Conservation (phyloP, 768 basidiomycete species). For the Phylloporus arenicola region DNA sequence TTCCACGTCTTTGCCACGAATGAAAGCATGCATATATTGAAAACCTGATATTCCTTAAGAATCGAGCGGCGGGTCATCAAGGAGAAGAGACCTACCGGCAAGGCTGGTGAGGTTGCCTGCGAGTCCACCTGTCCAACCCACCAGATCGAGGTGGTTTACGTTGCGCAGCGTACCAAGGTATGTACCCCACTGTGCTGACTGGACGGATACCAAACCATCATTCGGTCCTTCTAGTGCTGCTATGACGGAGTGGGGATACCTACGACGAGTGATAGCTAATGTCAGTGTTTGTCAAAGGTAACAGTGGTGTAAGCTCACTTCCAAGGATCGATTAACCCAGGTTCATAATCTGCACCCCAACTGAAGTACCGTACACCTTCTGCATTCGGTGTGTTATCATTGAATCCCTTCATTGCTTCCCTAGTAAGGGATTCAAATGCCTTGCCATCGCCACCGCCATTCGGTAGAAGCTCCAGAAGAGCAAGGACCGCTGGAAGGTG, state of each 20-base stretch:
- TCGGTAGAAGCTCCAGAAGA: constrained; percentile 79
- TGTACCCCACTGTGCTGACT: constrained; percentile 89
- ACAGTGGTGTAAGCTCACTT: constrained; percentile 35
- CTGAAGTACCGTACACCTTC: constrained; percentile 83
- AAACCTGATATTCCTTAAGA: constrained; percentile 10
- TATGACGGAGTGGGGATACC: constrained; percentile 76
- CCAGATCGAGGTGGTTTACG: constrained; percentile 89
- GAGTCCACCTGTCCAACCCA: constrained; percentile 71
- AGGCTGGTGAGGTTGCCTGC: constrained; percentile 24
- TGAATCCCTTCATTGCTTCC: constrained; percentile 84
- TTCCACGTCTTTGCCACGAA: constrained; percentile 83
- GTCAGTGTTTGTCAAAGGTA: not conserved
- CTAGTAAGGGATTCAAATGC: constrained; percentile 88
- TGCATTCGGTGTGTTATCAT: constrained; percentile 77
- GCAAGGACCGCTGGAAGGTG: constrained; percentile 67
- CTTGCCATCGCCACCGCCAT: constrained; percentile 90
- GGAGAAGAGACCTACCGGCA: constrained; percentile 9
- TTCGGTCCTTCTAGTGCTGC: constrained; percentile 86
- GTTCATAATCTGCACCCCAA: constrained; percentile 90
- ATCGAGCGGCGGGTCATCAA: not conserved
- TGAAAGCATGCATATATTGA: constrained; percentile 88
- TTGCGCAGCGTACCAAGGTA: constrained; percentile 89
- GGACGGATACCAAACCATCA: constrained; percentile 87
- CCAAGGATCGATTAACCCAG: constrained; percentile 89
- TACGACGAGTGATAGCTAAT: not conserved